Conservation (phyloP, 768 basidiomycete species). For the Rhodotorula kratochvilovae region DNA sequence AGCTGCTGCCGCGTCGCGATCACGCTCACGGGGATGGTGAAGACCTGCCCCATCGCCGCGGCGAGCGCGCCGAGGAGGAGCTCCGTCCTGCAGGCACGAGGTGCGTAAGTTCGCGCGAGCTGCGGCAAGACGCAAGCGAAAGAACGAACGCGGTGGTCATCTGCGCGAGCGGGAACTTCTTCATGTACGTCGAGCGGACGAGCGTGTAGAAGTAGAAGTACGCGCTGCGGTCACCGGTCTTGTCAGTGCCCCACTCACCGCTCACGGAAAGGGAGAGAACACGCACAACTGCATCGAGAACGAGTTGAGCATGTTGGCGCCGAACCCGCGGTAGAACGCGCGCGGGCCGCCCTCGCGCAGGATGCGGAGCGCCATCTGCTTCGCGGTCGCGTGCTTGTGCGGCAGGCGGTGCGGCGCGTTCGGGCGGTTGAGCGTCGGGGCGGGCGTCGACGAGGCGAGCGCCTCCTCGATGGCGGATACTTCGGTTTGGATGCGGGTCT, state of each 20-base stretch:
- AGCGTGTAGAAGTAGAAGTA: slow-evolving; percentile 99
- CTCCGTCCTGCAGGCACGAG: slow-evolving; percentile 52
- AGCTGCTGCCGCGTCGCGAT: slow-evolving; percentile 97
- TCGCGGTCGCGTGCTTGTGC: slow-evolving; percentile 54
- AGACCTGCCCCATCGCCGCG: slow-evolving; percentile 90
- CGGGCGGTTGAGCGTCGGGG: slow-evolving; percentile 52
- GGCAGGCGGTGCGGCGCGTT: slow-evolving; percentile 50
- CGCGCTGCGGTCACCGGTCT: slow-evolving; percentile 50
- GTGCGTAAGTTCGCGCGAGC: slow-evolving; percentile 12
- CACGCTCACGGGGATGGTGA: slow-evolving; percentile 95
- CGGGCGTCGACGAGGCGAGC: slow-evolving; percentile 1
- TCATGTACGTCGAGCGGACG: slow-evolving; percentile 76
- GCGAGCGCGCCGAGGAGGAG: slow-evolving; percentile 83
- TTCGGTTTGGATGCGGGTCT: slow-evolving; percentile 87
- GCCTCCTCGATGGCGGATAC: slow-evolving; percentile 32
- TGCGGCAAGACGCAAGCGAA: not conserved
- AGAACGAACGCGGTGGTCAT: slow-evolving; percentile 41
- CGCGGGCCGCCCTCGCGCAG: slow-evolving; percentile 71
- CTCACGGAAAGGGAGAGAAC: not conserved
- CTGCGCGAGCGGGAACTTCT: slow-evolving; percentile 61
- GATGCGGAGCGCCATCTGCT: slow-evolving; percentile 64
- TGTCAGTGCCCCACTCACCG: not conserved
- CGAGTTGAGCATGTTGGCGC: slow-evolving; percentile 95
- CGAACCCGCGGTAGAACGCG: slow-evolving; percentile 86
- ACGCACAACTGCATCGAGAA: slow-evolving; percentile 83